Evolutionary conservation across 495 filamentous ascomycete species (phyloP).

Genomic region (Neurospora sp.): DNA sequence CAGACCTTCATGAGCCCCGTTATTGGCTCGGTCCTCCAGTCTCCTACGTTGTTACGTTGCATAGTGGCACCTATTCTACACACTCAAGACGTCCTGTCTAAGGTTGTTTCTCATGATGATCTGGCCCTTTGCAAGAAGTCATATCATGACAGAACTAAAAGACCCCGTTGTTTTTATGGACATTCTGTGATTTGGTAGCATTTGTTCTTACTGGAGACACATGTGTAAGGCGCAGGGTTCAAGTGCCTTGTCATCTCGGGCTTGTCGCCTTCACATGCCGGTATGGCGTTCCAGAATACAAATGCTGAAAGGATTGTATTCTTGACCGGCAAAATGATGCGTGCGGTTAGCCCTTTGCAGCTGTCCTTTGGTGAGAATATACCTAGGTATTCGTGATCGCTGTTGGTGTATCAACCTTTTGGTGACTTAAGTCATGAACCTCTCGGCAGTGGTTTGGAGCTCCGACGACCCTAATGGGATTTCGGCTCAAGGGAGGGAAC

Average conservation of each 20-base stretch:
- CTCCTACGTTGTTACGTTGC: neutral
- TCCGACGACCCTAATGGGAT: too few species aligned
- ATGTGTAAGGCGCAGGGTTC: neutral
- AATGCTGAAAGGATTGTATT: neutral
- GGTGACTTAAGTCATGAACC: too few species aligned
- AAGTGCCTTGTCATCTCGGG: too few species aligned
- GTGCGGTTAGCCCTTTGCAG: rapidly evolving
- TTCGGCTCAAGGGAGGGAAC: too few species aligned
- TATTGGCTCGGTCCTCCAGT: too few species aligned
- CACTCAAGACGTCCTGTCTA: neutral
- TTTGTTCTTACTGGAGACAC: neutral
- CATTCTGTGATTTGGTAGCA: neutral
- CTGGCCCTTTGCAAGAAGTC: neutral
- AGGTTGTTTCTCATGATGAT: neutral
- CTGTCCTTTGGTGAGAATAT: neutral
- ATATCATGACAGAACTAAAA: neutral
- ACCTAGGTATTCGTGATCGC: too few species aligned
- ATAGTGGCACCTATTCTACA: neutral
- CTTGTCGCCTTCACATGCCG: neutral
- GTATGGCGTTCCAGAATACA: too few species aligned
- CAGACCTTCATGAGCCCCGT: too few species aligned
- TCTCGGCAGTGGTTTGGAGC: too few species aligned
- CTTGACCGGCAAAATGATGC: neutral
- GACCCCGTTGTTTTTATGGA: neutral
- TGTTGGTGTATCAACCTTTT: too few species aligned